Base-by-base conservation (phyloP, 2,329 filamentous ascomycete genomes). In the Penicillium thymicola region DNA sequence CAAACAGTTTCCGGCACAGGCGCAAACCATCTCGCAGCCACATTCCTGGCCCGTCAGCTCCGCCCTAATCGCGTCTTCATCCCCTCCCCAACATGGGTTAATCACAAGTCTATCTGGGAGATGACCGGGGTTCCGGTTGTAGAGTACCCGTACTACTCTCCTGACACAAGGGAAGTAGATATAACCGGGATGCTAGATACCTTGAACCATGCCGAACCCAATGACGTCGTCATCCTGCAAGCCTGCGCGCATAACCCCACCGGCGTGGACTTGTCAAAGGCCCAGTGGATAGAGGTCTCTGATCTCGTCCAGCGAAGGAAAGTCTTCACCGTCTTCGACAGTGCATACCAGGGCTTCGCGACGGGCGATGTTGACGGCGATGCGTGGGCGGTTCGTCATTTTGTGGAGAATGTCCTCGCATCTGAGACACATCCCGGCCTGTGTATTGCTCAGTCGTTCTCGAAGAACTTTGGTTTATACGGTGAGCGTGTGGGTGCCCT, bases 181-280 rank as follows among this genome's bases (percentile, higher is more conserved):
- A 18, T 38, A 18, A 6, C 36, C n/a, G 36, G 36, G 36, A 18
- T 38, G n/a, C 2, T 38, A 2, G 36, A 18, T 18, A n/a, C 36
- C n/a, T 40, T 55, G 30, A 32, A 16, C 7, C 84, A 87, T 45
- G 90, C 90, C 6, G 85, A 88, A 2, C 84, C 89, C 42, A 85
- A 85, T 63, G 91, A 89, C 72, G 85, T 96, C 71, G 85, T 97
- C 69, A 82, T 96, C 36, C 83, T 96, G 27, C 93, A 96, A 75
- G 89, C 90, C 56, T 97, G 92, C 72, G 92, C 92, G 16, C 92
- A 96, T 79, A 97, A 96, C 78, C 92, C 92, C n/a, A 97, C 92
- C 0, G 92, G 92, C 50, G 88, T 95, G 58, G 92, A 96, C 75
- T 89, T 89, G 7, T 38, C 36, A 11, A 38, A 11, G 9, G 2